Evolutionary conservation across 2,329 filamentous ascomycete genomes (phyloP), one percentile per base, ranked within the genome.

Genomic region (Didymella exigua): DNA sequence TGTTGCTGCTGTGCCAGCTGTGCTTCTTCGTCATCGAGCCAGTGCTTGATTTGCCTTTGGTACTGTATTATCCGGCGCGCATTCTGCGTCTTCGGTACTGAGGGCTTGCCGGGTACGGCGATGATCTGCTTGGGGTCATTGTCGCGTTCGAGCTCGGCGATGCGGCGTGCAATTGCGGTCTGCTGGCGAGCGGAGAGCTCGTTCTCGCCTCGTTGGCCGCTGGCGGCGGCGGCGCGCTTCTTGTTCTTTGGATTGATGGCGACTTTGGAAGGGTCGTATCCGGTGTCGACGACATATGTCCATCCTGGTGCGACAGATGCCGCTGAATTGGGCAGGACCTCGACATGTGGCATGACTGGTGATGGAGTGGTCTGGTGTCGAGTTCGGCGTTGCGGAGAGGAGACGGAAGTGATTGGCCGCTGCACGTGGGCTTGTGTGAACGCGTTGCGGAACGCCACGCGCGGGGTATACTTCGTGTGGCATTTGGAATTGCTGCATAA

Each of bases 241-340:
- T 79, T 69, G 75, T 77, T 72, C 70, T 80, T 82, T 76, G 78
- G 77, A 63, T 80, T 77, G 56, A 81, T 81, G 47, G 80, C 72
- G 45, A 78, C 73, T 62, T 83, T 82, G 9, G 85, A 81, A 11
- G 84, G 81, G 50, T 85, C 82, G 51, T 84, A 81, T 74, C 83
- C 71, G 14, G 84, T 87, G 70, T 96, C 91, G 26, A 92, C 87
- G 1, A 97, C 90, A 73, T 96, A 96, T 11, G 91, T 91, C 89
- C 92, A 98, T 68, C 93, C 93, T 1, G 93, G 92, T 1, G 91
- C 89, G 38, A 84, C 80, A 38, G 85, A 84, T 14, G 86, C 86
- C 58, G 86, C 86, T 69, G 85, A 86, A 54, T 78, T 79, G 30
- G 91, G 89, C 53, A 97, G 80, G 65, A 96, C 89, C 76, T 96